Evolutionary conservation across 2,329 filamentous ascomycete genomes (phyloP).

Genomic region (Cercospora sojina): DNA sequence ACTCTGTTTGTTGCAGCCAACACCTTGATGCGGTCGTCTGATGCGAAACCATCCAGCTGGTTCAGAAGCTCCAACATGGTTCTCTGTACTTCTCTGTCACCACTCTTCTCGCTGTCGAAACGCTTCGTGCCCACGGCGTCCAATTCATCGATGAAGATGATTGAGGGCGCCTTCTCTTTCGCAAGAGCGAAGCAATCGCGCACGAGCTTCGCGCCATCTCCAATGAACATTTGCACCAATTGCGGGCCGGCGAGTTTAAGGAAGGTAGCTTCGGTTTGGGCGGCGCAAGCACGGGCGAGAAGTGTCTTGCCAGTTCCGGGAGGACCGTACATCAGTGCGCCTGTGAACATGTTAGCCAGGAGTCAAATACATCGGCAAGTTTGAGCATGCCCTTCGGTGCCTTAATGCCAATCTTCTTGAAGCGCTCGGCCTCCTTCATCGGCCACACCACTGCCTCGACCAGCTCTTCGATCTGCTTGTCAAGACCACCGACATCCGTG

Average conservation of each 20-base stretch:
- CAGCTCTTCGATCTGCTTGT: slow-evolving; percentile 98
- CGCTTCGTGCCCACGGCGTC: slow-evolving; percentile 98
- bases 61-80: slow-evolving; percentile 99
- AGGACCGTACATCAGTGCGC: slow-evolving; percentile 96
- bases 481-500: slow-evolving; percentile 91
- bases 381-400: slow-evolving; percentile 77
- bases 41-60: slow-evolving; percentile 96
- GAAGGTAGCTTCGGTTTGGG: slow-evolving; percentile 97
- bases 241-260: slow-evolving; percentile 97
- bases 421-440: slow-evolving; percentile 98
- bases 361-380: neutral
- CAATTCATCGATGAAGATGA: slow-evolving; percentile 99
- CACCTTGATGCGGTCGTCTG: slow-evolving; percentile 91
- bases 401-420: slow-evolving; percentile 99
- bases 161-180: slow-evolving; percentile 97
- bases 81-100: slow-evolving; percentile 94
- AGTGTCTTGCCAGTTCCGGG: slow-evolving; percentile 89
- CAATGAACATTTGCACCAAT: slow-evolving; percentile 99
- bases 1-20: slow-evolving; percentile 99
- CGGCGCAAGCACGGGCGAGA: slow-evolving; percentile 90
- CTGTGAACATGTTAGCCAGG: slow-evolving; percentile 48
- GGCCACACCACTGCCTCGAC: slow-evolving; percentile 99
- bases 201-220: slow-evolving; percentile 95
- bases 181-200: slow-evolving; percentile 96
- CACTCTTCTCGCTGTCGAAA: slow-evolving; percentile 97